Conservation (phyloP, 2,329 filamentous ascomycete species). For the Orbilia oligospora region DNA sequence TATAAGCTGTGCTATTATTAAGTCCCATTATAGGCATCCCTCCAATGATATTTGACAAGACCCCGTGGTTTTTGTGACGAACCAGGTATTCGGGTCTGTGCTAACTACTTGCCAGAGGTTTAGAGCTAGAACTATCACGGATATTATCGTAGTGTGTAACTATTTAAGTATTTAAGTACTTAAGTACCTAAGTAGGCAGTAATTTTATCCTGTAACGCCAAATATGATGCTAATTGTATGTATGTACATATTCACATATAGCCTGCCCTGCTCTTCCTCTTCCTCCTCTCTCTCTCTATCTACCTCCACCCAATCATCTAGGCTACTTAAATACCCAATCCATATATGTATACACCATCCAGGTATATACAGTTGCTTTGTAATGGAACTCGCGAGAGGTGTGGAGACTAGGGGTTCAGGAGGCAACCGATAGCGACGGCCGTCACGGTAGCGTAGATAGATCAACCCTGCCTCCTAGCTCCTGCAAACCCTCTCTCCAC, state of each 20-base stretch:
- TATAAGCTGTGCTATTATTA: no score
- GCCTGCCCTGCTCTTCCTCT: no score
- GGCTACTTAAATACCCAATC: no score
- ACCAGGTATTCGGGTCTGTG: neutral
- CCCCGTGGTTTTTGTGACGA: neutral
- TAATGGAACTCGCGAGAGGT: neutral
- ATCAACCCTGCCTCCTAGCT: slow-evolving; percentile 9
- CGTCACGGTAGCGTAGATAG: neutral
- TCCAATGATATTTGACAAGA: no score
- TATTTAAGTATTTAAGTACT: no score
- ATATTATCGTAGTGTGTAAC: neutral
- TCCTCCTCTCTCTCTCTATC: neutral
- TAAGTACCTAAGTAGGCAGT: no score
- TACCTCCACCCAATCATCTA: neutral
- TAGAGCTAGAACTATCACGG: no score
- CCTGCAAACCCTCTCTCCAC: slow-evolving; percentile 69
- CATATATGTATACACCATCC: neutral
- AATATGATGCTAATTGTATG: neutral
- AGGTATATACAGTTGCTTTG: neutral
- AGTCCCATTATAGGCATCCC: no score
- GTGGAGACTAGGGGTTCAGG: neutral
- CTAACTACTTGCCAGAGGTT: neutral
- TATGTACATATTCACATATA: slow-evolving; percentile 29
- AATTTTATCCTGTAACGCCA: neutral
- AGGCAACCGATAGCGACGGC: no score